These are phyloP conservation scores for Pythium inflatum DNA, from an alignment of 352 stramenopile species.

Conservation along the genomic window DNA sequence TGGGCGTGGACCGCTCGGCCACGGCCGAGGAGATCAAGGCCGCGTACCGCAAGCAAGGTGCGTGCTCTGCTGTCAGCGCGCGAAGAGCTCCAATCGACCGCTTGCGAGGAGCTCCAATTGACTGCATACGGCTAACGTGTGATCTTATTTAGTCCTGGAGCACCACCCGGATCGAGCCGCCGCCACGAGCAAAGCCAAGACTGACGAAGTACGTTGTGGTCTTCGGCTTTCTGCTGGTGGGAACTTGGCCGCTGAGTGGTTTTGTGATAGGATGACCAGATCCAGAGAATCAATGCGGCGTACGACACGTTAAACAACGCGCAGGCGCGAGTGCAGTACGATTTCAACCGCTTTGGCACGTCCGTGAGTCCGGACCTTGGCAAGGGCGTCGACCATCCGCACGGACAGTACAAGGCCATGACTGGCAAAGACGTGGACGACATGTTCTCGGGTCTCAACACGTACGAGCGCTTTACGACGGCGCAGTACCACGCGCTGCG, in stretches of 20 bases:
- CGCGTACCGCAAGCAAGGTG: slow-evolving; percentile 77
- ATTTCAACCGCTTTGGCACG: slow-evolving; percentile 70
- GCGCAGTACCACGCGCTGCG: slow-evolving; percentile 69
- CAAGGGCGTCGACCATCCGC: slow-evolving; percentile 35
- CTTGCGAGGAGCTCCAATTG: background rate
- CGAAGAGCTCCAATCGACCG: background rate
- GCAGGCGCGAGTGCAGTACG: slow-evolving; percentile 60
- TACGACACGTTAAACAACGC: slow-evolving; percentile 71
- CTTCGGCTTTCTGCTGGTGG: background rate
- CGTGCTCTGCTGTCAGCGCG: background rate
- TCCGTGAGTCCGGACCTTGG: slow-evolving; percentile 47
- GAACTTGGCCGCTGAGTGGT: too few relatives aligned
- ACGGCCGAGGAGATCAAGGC: slow-evolving; percentile 75
- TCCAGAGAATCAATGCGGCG: slow-evolving; percentile 72
- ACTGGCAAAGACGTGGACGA: slow-evolving; percentile 71
- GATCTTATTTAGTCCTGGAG: slow-evolving; percentile 47
- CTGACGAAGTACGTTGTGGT: slow-evolving; percentile 31
- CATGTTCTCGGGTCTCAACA: slow-evolving; percentile 75
- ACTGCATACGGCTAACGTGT: background rate
- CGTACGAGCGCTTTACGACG: slow-evolving; percentile 78
- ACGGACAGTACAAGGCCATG: slow-evolving; percentile 65
- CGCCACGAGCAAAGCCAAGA: slow-evolving; percentile 13
- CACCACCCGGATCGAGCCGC: slow-evolving; percentile 73
- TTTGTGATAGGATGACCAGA: slow-evolving; percentile 53
- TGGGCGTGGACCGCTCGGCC: slow-evolving; percentile 65